phyloP scores from a whole-genome alignment of 345 rosid genomes.

The Murraya koenigii region DNA sequence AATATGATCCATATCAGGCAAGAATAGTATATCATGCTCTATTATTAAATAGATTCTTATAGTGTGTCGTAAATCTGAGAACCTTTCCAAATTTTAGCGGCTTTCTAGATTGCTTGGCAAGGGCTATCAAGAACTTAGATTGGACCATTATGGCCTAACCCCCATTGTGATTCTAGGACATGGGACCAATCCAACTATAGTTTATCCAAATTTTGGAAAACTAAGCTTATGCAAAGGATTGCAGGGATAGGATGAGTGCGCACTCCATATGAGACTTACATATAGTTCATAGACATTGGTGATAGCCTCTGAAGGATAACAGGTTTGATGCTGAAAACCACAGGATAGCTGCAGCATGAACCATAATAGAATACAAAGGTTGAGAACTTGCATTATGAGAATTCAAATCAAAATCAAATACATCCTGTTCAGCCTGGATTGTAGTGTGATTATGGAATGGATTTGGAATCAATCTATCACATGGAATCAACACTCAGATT shows the following conservation, averaged over 20 bases:
- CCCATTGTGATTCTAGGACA: not conserved
- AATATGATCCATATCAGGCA: not conserved
- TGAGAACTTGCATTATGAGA: not conserved
- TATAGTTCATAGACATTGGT: not conserved
- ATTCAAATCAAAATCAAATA: not conserved
- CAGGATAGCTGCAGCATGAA: not conserved
- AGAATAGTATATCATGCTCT: not conserved
- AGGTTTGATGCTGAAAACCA: not conserved
- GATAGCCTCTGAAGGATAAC: constrained; percentile 1
- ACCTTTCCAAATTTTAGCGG: not conserved
- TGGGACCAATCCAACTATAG: not conserved
- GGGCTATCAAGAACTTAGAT: constrained; percentile 3
- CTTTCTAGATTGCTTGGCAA: not conserved
- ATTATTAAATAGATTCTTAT: not conserved
- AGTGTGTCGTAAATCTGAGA: not conserved
- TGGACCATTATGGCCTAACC: not conserved
- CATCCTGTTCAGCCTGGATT: not conserved
- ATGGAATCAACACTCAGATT: constrained; percentile 2
- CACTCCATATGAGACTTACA: not conserved
- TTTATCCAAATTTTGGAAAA: not conserved
- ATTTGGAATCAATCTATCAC: not conserved
- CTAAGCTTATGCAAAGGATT: not conserved
- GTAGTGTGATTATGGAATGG: not conserved
- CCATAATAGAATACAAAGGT: not conserved
- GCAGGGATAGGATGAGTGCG: not conserved